Evolutionary conservation across 306 rosid genomes (phyloP).

Genomic region (Purshia tridentata): DNA sequence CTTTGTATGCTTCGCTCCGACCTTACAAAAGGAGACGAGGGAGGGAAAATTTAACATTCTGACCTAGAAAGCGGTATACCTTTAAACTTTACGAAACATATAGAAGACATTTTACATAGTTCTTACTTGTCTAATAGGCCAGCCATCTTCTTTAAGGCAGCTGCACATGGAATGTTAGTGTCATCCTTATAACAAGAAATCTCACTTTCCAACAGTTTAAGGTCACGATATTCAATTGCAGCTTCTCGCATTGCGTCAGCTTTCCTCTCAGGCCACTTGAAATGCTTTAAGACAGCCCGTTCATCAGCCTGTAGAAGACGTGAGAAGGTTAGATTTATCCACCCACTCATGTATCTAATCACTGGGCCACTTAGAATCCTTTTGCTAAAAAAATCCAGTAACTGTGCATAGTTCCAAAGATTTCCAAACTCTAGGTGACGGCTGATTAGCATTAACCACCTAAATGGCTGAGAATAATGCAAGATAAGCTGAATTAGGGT

Average conservation of each 20-base stretch:
- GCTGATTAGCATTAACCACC: background rate
- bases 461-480: background rate
- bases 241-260: constrained; percentile 96
- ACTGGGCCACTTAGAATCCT: background rate
- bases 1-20: constrained; percentile 74
- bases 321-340: constrained; percentile 1
- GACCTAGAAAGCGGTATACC: constrained; percentile 3
- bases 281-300: constrained; percentile 83
- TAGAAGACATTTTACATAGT: constrained; percentile 10
- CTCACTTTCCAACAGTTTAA: constrained; percentile 69
- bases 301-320: constrained; percentile 74
- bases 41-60: constrained; percentile 20
- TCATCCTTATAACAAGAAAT: constrained; percentile 73
- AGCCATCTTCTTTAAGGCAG: constrained; percentile 82
- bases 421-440: constrained; percentile 5
- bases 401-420: background rate
- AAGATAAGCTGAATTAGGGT: background rate
- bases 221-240: constrained; percentile 81
- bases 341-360: constrained; percentile 1
- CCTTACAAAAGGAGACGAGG: constrained; percentile 46
- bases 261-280: constrained; percentile 96
- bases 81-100: background rate
- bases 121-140: constrained; percentile 80
- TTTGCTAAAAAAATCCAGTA: background rate
- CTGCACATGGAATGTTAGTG: constrained; percentile 61